phyloP scores from a whole-genome alignment of 345 rosid species.

The Brassica nigra region DNA sequence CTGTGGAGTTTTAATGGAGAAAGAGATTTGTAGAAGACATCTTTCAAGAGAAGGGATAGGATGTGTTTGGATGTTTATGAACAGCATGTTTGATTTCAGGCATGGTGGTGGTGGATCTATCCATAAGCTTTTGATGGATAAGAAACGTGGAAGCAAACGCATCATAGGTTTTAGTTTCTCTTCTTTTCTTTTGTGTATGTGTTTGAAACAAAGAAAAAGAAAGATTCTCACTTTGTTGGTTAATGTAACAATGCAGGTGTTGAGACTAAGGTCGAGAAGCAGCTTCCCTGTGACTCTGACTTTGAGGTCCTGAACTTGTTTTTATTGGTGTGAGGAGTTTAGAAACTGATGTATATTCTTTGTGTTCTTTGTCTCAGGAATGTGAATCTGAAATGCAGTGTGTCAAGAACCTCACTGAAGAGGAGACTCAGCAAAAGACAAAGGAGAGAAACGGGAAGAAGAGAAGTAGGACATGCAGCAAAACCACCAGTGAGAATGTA shows the following conservation, averaged over 20 bases:
- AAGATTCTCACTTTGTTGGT: conserved; percentile 39
- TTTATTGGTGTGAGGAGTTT: neutral
- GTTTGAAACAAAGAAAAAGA: neutral
- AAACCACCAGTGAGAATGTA: conserved; percentile 51
- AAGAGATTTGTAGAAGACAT: conserved; percentile 44
- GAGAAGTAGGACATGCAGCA: conserved; percentile 50
- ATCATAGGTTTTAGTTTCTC: conserved; percentile 18
- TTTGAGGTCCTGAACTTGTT: conserved; percentile 37
- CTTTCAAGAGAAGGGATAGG: conserved; percentile 61
- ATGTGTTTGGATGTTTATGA: conserved; percentile 85
- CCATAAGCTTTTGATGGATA: conserved; percentile 70
- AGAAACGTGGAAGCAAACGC: conserved; percentile 50
- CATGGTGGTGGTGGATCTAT: conserved; percentile 53
- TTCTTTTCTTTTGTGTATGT: neutral
- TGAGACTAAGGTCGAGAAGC: conserved; percentile 42
- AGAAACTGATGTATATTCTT: neutral
- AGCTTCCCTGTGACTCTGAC: conserved; percentile 40
- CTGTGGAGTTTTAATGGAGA: conserved; percentile 31
- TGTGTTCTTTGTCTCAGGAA: conserved; percentile 49
- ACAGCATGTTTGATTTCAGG: conserved; percentile 76
- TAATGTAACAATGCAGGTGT: conserved; percentile 34
- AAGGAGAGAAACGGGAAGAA: conserved; percentile 52
- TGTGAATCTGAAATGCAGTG: conserved; percentile 31
- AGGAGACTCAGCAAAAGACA: conserved; percentile 43
- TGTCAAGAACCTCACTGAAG: conserved; percentile 86